A percentile compares a stretch with the other conserved stretches of the same genome.
Conservation (phyloP, 2,329 filamentous ascomycete species). For the Cyphellophora attinorum region DNA sequence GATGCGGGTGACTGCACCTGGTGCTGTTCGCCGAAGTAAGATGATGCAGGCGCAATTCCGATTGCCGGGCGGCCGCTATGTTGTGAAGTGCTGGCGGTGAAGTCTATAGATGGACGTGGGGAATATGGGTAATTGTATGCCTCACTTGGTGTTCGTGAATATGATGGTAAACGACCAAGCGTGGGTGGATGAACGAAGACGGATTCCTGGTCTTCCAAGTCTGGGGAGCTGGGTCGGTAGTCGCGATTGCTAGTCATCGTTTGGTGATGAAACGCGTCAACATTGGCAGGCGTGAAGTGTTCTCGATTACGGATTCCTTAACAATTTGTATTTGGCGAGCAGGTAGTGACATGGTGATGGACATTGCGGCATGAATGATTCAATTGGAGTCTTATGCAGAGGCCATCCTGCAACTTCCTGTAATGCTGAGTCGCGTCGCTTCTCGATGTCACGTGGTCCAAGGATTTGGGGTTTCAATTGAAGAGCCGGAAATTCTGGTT, state of each 20-base stretch:
- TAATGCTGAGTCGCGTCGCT: no score
- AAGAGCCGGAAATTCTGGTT: no score
- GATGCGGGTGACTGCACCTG: slow-evolving; percentile 5
- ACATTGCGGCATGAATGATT: no score
- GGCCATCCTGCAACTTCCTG: no score
- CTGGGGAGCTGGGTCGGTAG: slow-evolving; percentile 39
- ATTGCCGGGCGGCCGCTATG: no score
- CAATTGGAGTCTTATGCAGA: no score
- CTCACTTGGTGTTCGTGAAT: slow-evolving; percentile 16
- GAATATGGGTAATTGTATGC: slow-evolving; percentile 23
- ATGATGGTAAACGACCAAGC: slow-evolving; percentile 22
- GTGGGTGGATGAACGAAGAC: slow-evolving; percentile 28
- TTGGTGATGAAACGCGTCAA: slow-evolving; percentile 9
- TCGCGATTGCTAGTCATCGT: slow-evolving; percentile 16
- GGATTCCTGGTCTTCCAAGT: slow-evolving; percentile 44
- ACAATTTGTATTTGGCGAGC: no score
- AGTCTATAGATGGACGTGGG: slow-evolving; percentile 33
- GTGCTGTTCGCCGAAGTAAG: slow-evolving; percentile 14
- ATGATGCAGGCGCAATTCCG: slow-evolving; percentile 11
- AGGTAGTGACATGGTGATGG: no score
- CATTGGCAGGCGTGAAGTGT: neutral
- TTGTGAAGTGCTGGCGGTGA: slow-evolving; percentile 24
- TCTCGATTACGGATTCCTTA: no score
- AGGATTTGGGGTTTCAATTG: no score
- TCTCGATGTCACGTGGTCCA: no score